Conservation (phyloP, 805 yeast genomes). For the Wickerhamiella shivajii region DNA sequence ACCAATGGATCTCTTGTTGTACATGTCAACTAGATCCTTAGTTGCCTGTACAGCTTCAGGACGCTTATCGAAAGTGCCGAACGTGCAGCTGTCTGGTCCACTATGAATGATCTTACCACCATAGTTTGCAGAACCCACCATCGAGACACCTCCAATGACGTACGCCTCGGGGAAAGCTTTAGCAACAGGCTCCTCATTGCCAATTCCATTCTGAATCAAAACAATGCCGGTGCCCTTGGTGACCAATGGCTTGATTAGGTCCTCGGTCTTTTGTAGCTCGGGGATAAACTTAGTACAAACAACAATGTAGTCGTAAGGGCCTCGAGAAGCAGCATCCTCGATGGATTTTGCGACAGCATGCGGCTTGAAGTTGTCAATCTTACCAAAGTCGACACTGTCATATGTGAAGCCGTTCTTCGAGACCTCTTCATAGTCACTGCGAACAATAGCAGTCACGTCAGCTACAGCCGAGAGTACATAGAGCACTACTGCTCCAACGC, state of each 20-base stretch:
- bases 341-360: constrained; percentile 23
- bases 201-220: constrained; percentile 54
- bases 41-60: constrained; percentile 25
- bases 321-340: constrained; percentile 31
- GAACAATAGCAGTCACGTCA: constrained; percentile 44
- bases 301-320: constrained; percentile 41
- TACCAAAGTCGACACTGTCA: constrained; percentile 50
- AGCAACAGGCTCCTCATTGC: constrained; percentile 41
- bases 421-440: constrained; percentile 49
- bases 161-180: constrained; percentile 36
- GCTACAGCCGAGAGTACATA: constrained; percentile 40
- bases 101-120: constrained; percentile 37
- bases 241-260: constrained; percentile 37
- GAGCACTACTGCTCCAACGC: constrained; percentile 72
- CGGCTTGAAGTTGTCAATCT: constrained; percentile 41
- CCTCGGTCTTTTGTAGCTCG: constrained; percentile 41
- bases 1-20: constrained; percentile 30
- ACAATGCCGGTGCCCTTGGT: constrained; percentile 36
- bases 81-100: constrained; percentile 34
- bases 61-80: constrained; percentile 39
- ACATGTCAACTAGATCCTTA: constrained; percentile 32
- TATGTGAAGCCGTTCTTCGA: constrained; percentile 40
- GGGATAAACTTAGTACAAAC: constrained; percentile 54
- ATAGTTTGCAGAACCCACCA: constrained; percentile 44
- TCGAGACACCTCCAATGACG: constrained; percentile 47